A percentile compares a stretch with the other conserved stretches of the same genome.
Conservation (phyloP, 1,139 yeast genomes). For the Blastobotrys proliferans region DNA sequence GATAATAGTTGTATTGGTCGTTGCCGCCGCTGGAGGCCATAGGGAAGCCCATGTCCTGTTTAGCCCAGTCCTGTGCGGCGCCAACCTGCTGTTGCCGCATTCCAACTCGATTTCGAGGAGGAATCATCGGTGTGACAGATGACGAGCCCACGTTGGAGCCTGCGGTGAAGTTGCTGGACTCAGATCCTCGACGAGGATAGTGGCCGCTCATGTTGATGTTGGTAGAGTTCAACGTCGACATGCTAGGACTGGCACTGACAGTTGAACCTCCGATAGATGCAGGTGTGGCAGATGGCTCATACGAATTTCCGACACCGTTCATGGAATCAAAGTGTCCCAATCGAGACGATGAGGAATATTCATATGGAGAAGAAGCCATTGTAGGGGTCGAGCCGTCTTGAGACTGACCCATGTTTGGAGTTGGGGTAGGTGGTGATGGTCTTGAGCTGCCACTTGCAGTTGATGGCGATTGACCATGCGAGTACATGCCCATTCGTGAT, state of each 20-base stretch:
- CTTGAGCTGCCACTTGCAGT: not conserved
- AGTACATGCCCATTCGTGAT: not conserved
- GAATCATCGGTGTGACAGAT: not conserved
- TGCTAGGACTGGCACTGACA: not conserved
- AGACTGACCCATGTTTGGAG: too few relatives aligned
- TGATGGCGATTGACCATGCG: not conserved
- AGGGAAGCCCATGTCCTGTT: constrained; percentile 6
- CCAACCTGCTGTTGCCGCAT: constrained; percentile 1
- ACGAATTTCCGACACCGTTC: too few relatives aligned
- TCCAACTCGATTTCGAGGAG: not conserved
- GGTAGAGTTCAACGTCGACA: constrained; percentile 1
- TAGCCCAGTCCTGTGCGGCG: constrained; percentile 11
- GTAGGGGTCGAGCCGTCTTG: too few relatives aligned
- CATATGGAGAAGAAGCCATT: too few relatives aligned
- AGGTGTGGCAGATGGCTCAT: too few relatives aligned
- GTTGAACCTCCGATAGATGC: too few relatives aligned
- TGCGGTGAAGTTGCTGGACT: not conserved
- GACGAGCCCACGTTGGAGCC: not conserved
- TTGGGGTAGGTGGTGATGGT: not conserved
- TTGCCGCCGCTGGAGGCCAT: constrained; percentile 7
- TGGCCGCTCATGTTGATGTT: too few relatives aligned
- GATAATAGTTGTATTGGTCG: constrained; percentile 9
- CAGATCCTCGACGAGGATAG: constrained; percentile 4
- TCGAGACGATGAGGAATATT: too few relatives aligned
- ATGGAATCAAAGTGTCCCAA: too few relatives aligned